A percentile compares a stretch with the other conserved stretches of the same genome.
Conservation (phyloP, 495 filamentous ascomycete genomes). For the Aspergillus nidulans region DNA sequence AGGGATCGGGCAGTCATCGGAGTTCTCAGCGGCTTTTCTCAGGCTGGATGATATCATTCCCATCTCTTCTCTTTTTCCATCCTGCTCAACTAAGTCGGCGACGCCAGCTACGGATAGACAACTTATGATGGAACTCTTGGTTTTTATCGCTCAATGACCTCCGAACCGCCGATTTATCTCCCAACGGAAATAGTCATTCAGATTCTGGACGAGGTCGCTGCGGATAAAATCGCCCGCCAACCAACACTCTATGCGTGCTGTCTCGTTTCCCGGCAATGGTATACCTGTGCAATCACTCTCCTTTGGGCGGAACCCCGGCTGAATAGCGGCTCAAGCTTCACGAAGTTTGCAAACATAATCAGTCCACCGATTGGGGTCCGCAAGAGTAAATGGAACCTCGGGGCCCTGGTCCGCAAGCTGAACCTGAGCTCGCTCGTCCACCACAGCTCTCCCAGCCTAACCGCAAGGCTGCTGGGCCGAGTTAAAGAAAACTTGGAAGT, state of each 20-base stretch:
- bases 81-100: conserved; percentile 2
- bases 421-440: conserved; percentile 60
- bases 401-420: conserved; percentile 51
- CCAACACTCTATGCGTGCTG: conserved; percentile 48
- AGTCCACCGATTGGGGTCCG: conserved; percentile 57
- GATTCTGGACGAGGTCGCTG: conserved; percentile 32
- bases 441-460: conserved; percentile 60
- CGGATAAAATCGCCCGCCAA: conserved; percentile 29
- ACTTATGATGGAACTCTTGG: conserved; percentile 9
- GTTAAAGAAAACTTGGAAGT: conserved; percentile 53
- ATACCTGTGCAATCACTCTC: conserved; percentile 47
- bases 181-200: conserved; percentile 53
- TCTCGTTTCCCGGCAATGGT: conserved; percentile 62
- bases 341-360: conserved; percentile 55
- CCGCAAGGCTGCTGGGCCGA: conserved; percentile 58
- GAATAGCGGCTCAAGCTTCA: conserved; percentile 47
- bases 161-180: conserved; percentile 23
- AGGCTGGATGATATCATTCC: conserved; percentile 12
- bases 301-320: conserved; percentile 56
- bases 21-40: neutral
- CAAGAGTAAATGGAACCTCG: conserved; percentile 50
- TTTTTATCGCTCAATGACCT: conserved; percentile 8
- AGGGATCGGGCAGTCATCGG: conserved; percentile 3
- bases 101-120: neutral
- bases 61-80: neutral